Conservation (phyloP, 1,139 yeast genomes). For the Suhomyces yuchorum region DNA sequence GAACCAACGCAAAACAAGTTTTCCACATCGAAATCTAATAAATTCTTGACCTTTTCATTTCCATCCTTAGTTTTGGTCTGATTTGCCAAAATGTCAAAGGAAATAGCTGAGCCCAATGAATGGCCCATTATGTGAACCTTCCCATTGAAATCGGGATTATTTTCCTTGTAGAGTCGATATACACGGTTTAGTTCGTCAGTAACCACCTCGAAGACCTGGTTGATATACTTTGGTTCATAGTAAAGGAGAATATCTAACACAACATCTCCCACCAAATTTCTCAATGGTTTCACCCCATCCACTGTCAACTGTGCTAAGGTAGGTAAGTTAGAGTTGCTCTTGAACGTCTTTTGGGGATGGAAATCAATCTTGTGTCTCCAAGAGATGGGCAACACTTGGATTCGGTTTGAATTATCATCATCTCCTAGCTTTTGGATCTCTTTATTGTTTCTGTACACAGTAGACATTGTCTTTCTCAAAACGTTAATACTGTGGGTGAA, state of each 20-base stretch:
- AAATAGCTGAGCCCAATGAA: conserved; percentile 85
- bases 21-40: conserved; percentile 68
- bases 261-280: conserved; percentile 83
- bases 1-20: conserved; percentile 84
- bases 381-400: conserved; percentile 76
- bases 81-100: conserved; percentile 69
- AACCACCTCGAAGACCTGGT: conserved; percentile 66
- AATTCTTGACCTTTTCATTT: conserved; percentile 21
- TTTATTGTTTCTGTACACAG: conserved; percentile 51
- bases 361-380: conserved; percentile 77
- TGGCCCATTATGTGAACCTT: conserved; percentile 85
- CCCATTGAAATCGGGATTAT: conserved; percentile 78
- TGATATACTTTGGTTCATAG: conserved; percentile 74
- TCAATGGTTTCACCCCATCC: conserved; percentile 75
- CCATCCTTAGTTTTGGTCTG: conserved; percentile 40
- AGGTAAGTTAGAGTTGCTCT: conserved; percentile 49
- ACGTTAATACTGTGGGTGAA: conserved; percentile 84
- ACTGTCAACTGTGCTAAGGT: conserved; percentile 72
- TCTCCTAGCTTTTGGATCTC: conserved; percentile 42
- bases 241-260: conserved; percentile 81
- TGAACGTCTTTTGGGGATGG: conserved; percentile 45
- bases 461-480: conserved; percentile 64
- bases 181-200: conserved; percentile 70
- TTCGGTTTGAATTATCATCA: conserved; percentile 49
- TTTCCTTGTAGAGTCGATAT: conserved; percentile 56